phyloP scores from a whole-genome alignment of 805 yeast species.

The Yamadazyma kitorensis region DNA sequence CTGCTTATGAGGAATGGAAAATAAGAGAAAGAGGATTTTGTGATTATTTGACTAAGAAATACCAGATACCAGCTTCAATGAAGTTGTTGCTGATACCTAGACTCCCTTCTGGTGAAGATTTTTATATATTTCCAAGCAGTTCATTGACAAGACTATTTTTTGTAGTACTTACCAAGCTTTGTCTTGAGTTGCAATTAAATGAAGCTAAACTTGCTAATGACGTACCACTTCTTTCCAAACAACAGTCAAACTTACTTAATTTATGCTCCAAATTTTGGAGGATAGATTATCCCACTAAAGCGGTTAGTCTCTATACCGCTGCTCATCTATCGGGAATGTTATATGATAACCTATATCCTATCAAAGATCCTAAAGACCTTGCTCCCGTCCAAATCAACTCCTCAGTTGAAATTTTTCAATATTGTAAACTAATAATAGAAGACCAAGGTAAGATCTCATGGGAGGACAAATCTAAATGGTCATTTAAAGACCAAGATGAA shows the following conservation, averaged over 20 bases:
- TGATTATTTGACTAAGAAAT: conserved; percentile 23
- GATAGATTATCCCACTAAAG: conserved; percentile 47
- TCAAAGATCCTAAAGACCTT: conserved; percentile 17
- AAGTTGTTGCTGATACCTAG: conserved; percentile 30
- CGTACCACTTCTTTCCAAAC: conserved; percentile 33
- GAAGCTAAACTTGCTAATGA: conserved; percentile 10
- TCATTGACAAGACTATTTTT: conserved; percentile 38
- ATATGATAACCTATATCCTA: conserved; percentile 22
- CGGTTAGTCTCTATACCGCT: conserved; percentile 51
- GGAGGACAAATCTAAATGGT: conserved; percentile 32
- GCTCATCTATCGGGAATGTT: conserved; percentile 32
- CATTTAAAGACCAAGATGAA: conserved; percentile 44
- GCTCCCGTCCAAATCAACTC: conserved; percentile 30
- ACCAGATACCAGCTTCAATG: conserved; percentile 30
- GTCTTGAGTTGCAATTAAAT: conserved; percentile 26
- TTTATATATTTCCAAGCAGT: conserved; percentile 32
- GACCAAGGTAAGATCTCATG: conserved; percentile 29
- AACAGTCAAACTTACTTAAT: conserved; percentile 41
- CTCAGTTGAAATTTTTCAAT: conserved; percentile 23
- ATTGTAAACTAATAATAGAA: conserved; percentile 28
- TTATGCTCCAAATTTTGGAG: conserved; percentile 59
- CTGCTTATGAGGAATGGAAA: conserved; percentile 34
- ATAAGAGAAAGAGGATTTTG: conserved; percentile 22
- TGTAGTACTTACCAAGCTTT: conserved; percentile 36
- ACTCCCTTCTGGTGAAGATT: conserved; percentile 35